Percentiles rank a stretch among this genome's conserved stretches.
Evolutionary conservation across 2,329 filamentous ascomycete species (phyloP).

Genomic region (Scedosporium boydii): DNA sequence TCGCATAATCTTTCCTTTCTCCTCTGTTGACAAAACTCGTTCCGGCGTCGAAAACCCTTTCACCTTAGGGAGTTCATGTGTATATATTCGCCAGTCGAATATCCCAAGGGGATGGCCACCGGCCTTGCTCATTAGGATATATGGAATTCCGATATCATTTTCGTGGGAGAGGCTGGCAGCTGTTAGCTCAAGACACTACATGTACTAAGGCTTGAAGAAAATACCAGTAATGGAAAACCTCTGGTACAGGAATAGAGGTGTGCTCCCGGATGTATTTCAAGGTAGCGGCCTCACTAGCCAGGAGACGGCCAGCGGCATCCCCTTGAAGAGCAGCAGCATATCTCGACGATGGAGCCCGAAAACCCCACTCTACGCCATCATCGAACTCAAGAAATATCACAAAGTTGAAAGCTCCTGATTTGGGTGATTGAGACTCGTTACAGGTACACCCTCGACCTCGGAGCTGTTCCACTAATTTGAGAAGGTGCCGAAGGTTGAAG

Average conservation of each 20-base stretch:
- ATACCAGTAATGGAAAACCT: conserved; percentile 16
- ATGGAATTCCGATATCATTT: conserved; percentile 20
- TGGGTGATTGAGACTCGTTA: conserved; percentile 14
- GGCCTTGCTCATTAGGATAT: conserved; percentile 23
- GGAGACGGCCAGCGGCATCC: conserved; percentile 13
- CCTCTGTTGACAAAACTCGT: conserved; percentile 8
- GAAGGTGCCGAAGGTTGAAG: conserved; percentile 10
- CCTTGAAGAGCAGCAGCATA: conserved; percentile 9
- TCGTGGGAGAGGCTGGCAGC: conserved; percentile 7
- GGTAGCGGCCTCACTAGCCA: conserved; percentile 22
- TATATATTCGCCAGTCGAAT: conserved; percentile 13
- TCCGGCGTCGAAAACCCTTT: conserved; percentile 5
- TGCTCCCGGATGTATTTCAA: conserved; percentile 19
- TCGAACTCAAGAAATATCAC: conserved; percentile 19
- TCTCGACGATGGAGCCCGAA: conserved; percentile 16
- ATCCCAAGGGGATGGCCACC: conserved; percentile 15
- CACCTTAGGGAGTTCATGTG: conserved; percentile 7
- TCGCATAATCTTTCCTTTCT: conserved; percentile 17
- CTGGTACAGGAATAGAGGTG: conserved; percentile 20
- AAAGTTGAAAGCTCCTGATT: conserved; percentile 20
- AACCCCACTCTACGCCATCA: conserved; percentile 20
- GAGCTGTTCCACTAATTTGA: conserved; percentile 12
- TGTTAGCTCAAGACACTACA: conserved; percentile 7
- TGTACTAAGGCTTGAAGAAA: not conserved
- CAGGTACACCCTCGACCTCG: conserved; percentile 7